Base-by-base conservation (phyloP, 306 rosid species). In the Aeschynomene evenia region DNA sequence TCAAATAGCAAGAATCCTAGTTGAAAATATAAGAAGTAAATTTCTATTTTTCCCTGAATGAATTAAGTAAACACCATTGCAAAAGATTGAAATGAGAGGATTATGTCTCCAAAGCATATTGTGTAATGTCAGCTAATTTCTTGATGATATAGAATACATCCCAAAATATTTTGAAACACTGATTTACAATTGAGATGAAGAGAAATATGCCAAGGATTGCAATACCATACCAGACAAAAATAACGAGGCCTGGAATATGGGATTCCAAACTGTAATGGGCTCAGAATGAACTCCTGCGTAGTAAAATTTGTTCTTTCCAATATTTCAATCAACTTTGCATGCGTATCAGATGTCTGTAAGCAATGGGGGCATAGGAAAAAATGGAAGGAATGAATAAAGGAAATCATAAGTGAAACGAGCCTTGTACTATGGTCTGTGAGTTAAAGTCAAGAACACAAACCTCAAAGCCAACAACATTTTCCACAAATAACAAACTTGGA, bases 201-300 rank as follows among this genome's bases (percentile, higher is more conserved):
- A 60, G 66, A n/a, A 36, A 39, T 66, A 53, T 2, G 9, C 13
- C 23, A 67, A 70, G 60, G 51, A 53, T 65, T 59, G 75, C 60
- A 77, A 74, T 64, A 77, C 45, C 64, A 19, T 75, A 94, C 99
- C 99, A 94, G 84, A 79, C 99, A 95, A 85, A 95, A 88, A 73
- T 95, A 95, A 1, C 99, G 89, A 14, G 96, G 97, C 86, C 99
- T 85, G 19, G 99, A 91, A 84, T 95, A 95, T 58, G 99, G 99
- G 68, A 95, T 86, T 34, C 92, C 96, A 69, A 95, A 91, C 74
- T 95, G 99, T 67, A 91, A 78, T 5, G 99, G 97, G 74, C 88
- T 95, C 63, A 91, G 81, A 73, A 95, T 91, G 80, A 95, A 95
- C 79, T 95, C 99, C 46, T 85, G 97, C 21, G 81, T 87, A 61